phyloP scores from a whole-genome alignment of 1,284 basidiomycete species.

The Boletellus dicymbophilus region DNA sequence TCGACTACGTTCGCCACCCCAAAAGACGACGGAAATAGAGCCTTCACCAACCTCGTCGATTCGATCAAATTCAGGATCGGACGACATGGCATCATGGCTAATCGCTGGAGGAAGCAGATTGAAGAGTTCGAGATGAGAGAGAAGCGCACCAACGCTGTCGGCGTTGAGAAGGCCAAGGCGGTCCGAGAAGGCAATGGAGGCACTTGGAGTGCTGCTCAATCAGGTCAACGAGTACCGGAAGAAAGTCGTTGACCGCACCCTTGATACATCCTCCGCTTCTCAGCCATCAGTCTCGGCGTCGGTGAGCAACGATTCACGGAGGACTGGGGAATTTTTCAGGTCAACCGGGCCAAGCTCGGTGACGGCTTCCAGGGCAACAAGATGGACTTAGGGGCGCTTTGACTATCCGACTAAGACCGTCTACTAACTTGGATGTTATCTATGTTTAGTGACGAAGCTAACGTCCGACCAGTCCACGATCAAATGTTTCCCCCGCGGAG shows the following conservation, averaged over 20 bases:
- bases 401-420: constrained; percentile 18
- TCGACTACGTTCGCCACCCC: too few relatives aligned
- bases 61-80: constrained; percentile 5
- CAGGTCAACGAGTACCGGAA: constrained; percentile 26
- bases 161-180: constrained; percentile 16
- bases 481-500: constrained; percentile 28
- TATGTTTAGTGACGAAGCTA: constrained; percentile 33
- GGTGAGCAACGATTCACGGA: constrained; percentile 30
- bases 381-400: constrained; percentile 8
- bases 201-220: constrained; percentile 25
- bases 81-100: constrained; percentile 11
- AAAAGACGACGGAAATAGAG: too few relatives aligned
- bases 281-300: constrained; percentile 29
- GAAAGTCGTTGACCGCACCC: constrained; percentile 22
- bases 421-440: constrained; percentile 17
- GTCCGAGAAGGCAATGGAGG: constrained; percentile 14
- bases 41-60: too few relatives aligned
- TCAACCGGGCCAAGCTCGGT: constrained; percentile 33
- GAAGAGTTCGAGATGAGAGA: constrained; percentile 4
- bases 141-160: constrained; percentile 16
- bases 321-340: constrained; percentile 37
- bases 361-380: constrained; percentile 26
- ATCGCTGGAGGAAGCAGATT: constrained; percentile 10
- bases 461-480: constrained; percentile 19
- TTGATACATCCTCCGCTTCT: constrained; percentile 35